phyloP scores from a whole-genome alignment of 108 stramenopile species.

The Conticribra guillardii region DNA sequence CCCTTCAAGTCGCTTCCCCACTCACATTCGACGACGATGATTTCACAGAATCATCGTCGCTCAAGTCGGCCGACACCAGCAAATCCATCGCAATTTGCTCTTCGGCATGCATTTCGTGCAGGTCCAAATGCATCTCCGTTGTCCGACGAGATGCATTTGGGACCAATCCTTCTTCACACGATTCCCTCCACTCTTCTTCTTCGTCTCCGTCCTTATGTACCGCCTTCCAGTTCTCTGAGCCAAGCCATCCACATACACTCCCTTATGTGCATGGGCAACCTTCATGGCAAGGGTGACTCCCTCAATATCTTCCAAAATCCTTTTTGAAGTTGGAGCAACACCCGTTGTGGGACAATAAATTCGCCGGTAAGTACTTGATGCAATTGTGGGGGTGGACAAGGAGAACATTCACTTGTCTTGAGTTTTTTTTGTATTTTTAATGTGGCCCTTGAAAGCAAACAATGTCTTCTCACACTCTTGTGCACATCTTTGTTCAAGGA shows the following conservation, averaged over 20 bases:
- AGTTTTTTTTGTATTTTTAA: not conserved
- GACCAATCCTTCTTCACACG: too few relatives aligned
- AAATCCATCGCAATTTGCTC: too few relatives aligned
- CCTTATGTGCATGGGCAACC: constrained; percentile 1
- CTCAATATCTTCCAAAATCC: constrained; percentile 22
- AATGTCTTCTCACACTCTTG: not conserved
- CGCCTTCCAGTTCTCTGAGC: not conserved
- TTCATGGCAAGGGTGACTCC: not conserved
- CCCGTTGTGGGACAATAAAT: constrained; percentile 4
- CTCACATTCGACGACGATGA: too few relatives aligned
- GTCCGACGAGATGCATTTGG: too few relatives aligned
- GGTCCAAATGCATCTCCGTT: too few relatives aligned
- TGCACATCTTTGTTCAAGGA: constrained; percentile 21
- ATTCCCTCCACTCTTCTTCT: too few relatives aligned
- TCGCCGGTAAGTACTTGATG: constrained; percentile 1
- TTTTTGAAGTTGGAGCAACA: constrained; percentile 9
- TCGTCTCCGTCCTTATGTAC: too few relatives aligned
- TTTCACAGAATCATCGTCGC: too few relatives aligned
- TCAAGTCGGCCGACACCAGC: too few relatives aligned
- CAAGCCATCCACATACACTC: constrained; percentile 9
- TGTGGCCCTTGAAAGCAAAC: not conserved
- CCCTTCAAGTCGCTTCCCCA: too few relatives aligned
- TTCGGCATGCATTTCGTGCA: too few relatives aligned
- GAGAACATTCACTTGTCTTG: constrained; percentile 10
- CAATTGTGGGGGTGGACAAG: constrained; percentile 7